Conservation (phyloP, 1,139 yeast species). For the Zygosaccharomyces sapae region DNA sequence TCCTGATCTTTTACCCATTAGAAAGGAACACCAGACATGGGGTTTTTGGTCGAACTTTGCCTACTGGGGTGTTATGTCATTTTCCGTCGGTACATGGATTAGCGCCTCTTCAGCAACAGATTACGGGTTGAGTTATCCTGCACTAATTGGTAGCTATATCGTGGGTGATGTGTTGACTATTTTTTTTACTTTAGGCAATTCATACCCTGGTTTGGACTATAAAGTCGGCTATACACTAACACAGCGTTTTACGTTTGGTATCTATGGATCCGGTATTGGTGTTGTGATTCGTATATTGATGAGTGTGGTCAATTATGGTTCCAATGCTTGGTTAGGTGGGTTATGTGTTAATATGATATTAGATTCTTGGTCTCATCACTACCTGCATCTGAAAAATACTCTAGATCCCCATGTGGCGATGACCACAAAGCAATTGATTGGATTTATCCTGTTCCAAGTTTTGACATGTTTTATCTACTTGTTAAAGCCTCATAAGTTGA, state of each 20-base stretch:
- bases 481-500: constrained; percentile 40
- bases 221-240: constrained; percentile 46
- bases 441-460: constrained; percentile 44
- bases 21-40: constrained; percentile 38
- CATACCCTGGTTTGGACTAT: constrained; percentile 44
- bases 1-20: constrained; percentile 41
- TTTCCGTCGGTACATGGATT: constrained; percentile 43
- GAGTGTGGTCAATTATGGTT: constrained; percentile 43
- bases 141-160: constrained; percentile 41
- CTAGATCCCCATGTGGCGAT: constrained; percentile 38
- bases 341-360: constrained; percentile 38
- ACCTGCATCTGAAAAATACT: constrained; percentile 37
- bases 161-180: constrained; percentile 44
- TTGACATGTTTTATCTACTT: constrained; percentile 39
- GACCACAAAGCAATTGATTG: constrained; percentile 41
- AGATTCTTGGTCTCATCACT: constrained; percentile 38
- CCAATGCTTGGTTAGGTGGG: constrained; percentile 44
- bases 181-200: constrained; percentile 40
- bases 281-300: constrained; percentile 42
- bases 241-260: constrained; percentile 46
- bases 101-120: constrained; percentile 41
- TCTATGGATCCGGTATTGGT: constrained; percentile 43
- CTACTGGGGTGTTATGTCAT: constrained; percentile 43
- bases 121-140: constrained; percentile 41
- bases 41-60: constrained; percentile 42